A percentile compares a stretch with the other conserved stretches of the same genome.
Evolutionary conservation across 2,329 filamentous ascomycete genomes (phyloP).

Genomic region (Talaromyces sp.): DNA sequence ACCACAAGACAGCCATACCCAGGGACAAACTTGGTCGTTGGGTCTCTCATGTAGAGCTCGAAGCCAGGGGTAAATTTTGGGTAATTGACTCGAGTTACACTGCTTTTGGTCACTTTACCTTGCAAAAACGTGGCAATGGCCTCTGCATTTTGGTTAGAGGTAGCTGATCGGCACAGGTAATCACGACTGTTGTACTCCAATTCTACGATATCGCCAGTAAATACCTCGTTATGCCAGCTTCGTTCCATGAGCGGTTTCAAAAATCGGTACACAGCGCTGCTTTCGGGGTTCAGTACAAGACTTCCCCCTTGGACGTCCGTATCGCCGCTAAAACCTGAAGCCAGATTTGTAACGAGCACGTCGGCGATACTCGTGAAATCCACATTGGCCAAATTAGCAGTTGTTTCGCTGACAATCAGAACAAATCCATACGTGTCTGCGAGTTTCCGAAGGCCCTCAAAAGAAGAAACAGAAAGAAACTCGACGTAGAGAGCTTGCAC

Average conservation of each 20-base stretch:
- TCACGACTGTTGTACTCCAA: not conserved
- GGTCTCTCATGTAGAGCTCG: not conserved
- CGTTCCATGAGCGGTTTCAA: not conserved
- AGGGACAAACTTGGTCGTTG: not conserved
- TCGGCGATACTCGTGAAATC: conserved; percentile 48
- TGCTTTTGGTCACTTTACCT: not conserved
- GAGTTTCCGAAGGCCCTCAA: conserved; percentile 31
- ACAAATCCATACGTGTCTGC: conserved; percentile 33
- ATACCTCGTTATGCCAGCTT: not conserved
- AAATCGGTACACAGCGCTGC: not conserved
- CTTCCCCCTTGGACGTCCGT: conserved; percentile 54
- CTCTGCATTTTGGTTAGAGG: not conserved
- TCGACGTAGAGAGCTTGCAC: conserved; percentile 1
- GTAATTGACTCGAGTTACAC: not conserved
- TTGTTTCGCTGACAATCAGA: conserved; percentile 34
- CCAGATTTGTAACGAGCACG: conserved; percentile 50
- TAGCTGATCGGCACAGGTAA: not conserved
- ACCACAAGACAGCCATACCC: not conserved
- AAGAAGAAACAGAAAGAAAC: not conserved
- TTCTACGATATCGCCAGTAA: not conserved
- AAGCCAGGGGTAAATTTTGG: not conserved
- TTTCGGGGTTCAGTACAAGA: conserved; percentile 44
- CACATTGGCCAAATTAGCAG: conserved; percentile 33
- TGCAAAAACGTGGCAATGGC: not conserved
- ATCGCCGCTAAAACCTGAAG: conserved; percentile 57